A percentile compares a stretch with the other conserved stretches of the same genome.
These are phyloP conservation scores for Boletus sp. DNA, from an alignment of 768 basidiomycete genomes.

Conservation along the genomic window DNA sequence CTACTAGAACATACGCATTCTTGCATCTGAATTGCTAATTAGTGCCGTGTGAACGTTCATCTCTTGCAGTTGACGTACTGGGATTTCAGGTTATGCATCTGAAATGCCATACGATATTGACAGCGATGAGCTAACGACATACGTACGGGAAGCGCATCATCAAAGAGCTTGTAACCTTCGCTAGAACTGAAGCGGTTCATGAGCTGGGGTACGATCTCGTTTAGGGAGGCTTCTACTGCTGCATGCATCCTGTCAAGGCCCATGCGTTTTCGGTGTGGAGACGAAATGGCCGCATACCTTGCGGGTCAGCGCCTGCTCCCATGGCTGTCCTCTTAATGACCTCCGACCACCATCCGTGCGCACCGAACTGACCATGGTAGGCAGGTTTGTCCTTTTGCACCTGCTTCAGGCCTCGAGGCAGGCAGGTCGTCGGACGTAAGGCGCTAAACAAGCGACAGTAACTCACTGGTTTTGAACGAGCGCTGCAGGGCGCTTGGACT, in stretches of 20 bases:
- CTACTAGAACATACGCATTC: constrained; percentile 54
- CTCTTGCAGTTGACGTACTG: constrained; percentile 48
- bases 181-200: constrained; percentile 66
- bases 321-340: constrained; percentile 73
- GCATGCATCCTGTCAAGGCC: constrained; percentile 11
- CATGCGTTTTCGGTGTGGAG: constrained; percentile 24
- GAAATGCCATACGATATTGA: neutral
- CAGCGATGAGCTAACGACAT: constrained; percentile 9
- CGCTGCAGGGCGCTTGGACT: constrained; percentile 48
- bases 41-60: constrained; percentile 53
- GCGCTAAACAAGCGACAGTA: neutral
- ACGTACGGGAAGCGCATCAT: constrained; percentile 52
- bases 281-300: constrained; percentile 38
- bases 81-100: neutral
- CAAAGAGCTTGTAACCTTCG: constrained; percentile 65
- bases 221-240: constrained; percentile 56
- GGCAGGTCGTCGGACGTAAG: constrained; percentile 5
- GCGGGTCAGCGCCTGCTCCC: constrained; percentile 65
- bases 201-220: constrained; percentile 58
- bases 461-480: constrained; percentile 60
- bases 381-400: constrained; percentile 59
- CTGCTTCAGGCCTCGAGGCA: constrained; percentile 42
- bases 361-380: constrained; percentile 47
- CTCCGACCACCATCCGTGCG: constrained; percentile 71
- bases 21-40: constrained; percentile 70